phyloP scores from a whole-genome alignment of 306 rosid genomes.

The Prunus dulcis region DNA sequence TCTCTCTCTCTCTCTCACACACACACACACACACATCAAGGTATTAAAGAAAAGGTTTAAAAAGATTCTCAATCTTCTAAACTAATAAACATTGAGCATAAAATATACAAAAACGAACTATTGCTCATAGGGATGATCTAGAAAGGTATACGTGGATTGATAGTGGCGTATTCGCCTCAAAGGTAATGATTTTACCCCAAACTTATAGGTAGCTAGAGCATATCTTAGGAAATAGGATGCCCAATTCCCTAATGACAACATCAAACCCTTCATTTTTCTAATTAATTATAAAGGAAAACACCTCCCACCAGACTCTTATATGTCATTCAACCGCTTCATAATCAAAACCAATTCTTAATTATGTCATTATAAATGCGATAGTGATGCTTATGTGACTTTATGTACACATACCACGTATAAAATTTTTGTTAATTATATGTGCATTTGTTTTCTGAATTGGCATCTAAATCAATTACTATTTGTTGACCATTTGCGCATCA shows the following conservation, averaged over 20 bases:
- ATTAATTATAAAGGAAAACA: slow-evolving; percentile 1
- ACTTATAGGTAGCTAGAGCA: slow-evolving; percentile 16
- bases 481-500: slow-evolving; percentile 7
- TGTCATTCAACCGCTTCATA: slow-evolving; percentile 3
- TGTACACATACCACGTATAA: background rate
- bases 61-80: slow-evolving; percentile 14
- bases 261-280: slow-evolving; percentile 11
- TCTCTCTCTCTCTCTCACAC: no score
- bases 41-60: background rate
- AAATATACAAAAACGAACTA: background rate
- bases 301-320: slow-evolving; percentile 2
- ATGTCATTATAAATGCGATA: background rate
- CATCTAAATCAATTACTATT: background rate
- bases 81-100: background rate
- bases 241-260: slow-evolving; percentile 18
- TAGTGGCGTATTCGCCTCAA: slow-evolving; percentile 1
- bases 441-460: background rate
- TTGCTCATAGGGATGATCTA: background rate
- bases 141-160: slow-evolving; percentile 20
- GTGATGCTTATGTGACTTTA: background rate
- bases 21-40: background rate
- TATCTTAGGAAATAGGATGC: slow-evolving; percentile 23
- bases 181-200: slow-evolving; percentile 4
- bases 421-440: background rate
- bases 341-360: background rate